Base-by-base conservation (phyloP, 2,329 filamentous ascomycete species). In the Microdochium nivale region DNA sequence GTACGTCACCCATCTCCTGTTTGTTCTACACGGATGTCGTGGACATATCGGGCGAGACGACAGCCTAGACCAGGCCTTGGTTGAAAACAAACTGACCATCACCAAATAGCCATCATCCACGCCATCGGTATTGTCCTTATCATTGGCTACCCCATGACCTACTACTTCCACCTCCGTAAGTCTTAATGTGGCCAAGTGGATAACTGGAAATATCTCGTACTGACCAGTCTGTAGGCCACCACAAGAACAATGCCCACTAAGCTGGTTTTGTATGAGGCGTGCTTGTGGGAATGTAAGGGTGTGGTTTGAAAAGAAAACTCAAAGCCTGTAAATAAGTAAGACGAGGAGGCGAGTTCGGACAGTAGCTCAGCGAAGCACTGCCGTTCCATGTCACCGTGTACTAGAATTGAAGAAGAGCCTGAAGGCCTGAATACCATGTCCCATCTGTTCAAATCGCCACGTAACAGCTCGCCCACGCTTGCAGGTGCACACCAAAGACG, bases 201-300 rank as follows among this genome's bases (percentile, higher is more conserved):
- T 33, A 9, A 24, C 3, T 30, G n/a, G 19, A 47, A 43, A 27
- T 8, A 16, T 19, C 25, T 11, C 24, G 35, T 50, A 19, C 53
- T 57, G 52, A 57, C 50, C 51, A 52, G 52, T 56, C 64, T 11
- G 51, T 62, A 99, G 94, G 94, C 66, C 92, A 99, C 84, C 92
- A 97, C 88, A 99, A 99, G 88, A 97, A 99, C 87, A 95, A 99
- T 75, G 88, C 90, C 65, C 94, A 99, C 81, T 99, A 95, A 78
- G 68, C 55, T 54, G 56, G 19, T 23, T 7, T n/a, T n/a, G n/a
- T 19, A 19, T 14, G 14, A 23, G 40, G 8, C 16, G 35, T 11
- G 40, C 19, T 16, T 10, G n/a, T n/a, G 19, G 9, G 5, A 23
- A 19, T 44, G 40, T 21, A 24, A 13, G 13, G 10, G 19, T 23